Evolutionary conservation across 1,284 basidiomycete genomes (phyloP).

Genomic region (Leccinum subatratum): DNA sequence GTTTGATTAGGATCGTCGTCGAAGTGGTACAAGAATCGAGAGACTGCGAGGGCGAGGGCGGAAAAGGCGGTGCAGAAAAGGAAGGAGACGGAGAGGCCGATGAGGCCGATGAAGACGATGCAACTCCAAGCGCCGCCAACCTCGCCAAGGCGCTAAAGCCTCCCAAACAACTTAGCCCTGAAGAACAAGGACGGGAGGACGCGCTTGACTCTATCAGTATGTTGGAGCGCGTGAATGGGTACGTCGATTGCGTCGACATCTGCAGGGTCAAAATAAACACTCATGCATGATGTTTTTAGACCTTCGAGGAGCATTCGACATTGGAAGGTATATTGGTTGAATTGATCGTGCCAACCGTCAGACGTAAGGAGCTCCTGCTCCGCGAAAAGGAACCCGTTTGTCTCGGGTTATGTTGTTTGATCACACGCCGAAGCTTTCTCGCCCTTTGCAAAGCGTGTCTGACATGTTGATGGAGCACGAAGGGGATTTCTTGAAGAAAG

Average conservation of each 20-base stretch:
- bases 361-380: constrained; percentile 77
- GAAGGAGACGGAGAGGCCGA: constrained; percentile 22
- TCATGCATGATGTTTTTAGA: constrained; percentile 39
- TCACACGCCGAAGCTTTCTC: constrained; percentile 47
- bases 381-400: constrained; percentile 84
- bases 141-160: constrained; percentile 20
- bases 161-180: constrained; percentile 49
- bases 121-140: constrained; percentile 6
- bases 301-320: constrained; percentile 90
- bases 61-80: constrained; percentile 26
- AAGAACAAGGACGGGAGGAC: constrained; percentile 59
- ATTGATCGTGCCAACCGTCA: constrained; percentile 86
- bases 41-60: constrained; percentile 47
- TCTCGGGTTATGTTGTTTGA: constrained; percentile 87
- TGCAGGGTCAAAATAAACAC: background rate
- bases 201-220: constrained; percentile 85
- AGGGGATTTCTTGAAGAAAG: no score
- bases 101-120: constrained; percentile 21
- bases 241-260: constrained; percentile 42
- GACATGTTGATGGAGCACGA: no score
- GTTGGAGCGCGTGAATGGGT: constrained; percentile 90
- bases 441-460: no score
- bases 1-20: constrained; percentile 90
- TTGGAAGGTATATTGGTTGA: constrained; percentile 87
- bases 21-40: constrained; percentile 88